A percentile compares a stretch with the other conserved stretches of the same genome.
phyloP scores from a whole-genome alignment of 257 asterid genomes.

The Lycium barbarum region DNA sequence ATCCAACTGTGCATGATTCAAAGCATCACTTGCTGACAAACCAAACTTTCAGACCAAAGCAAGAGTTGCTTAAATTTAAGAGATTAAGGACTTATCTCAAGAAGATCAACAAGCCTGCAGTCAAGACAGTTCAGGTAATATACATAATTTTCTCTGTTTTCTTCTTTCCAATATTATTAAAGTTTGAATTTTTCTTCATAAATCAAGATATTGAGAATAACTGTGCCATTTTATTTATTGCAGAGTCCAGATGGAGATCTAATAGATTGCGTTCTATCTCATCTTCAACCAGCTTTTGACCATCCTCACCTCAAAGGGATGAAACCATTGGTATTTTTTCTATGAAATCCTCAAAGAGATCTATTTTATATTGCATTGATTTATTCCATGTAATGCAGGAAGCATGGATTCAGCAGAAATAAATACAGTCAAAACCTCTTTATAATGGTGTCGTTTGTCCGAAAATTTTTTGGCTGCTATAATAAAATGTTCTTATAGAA shows the following conservation, averaged over 20 bases:
- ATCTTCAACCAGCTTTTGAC: slow-evolving; percentile 98
- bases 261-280: slow-evolving; percentile 75
- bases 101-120: slow-evolving; percentile 75
- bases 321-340: slow-evolving; percentile 71
- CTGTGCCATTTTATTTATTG: slow-evolving; percentile 16
- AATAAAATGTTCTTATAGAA: too few relatives aligned
- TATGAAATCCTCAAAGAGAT: neutral
- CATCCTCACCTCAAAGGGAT: slow-evolving; percentile 89
- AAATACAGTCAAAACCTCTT: too few relatives aligned
- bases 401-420: too few relatives aligned
- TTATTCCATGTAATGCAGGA: too few relatives aligned
- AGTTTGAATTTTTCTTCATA: neutral
- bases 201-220: neutral
- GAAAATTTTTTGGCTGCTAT: too few relatives aligned
- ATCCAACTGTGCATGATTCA: neutral
- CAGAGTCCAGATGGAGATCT: slow-evolving; percentile 94
- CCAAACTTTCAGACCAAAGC: neutral
- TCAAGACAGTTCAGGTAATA: slow-evolving; percentile 74
- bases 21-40: neutral
- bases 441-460: too few relatives aligned
- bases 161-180: neutral
- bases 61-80: neutral
- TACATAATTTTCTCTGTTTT: neutral
- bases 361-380: too few relatives aligned
- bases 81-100: slow-evolving; percentile 18